Conservation (phyloP, 306 rosid genomes). For the Dicorynia guianensis region DNA sequence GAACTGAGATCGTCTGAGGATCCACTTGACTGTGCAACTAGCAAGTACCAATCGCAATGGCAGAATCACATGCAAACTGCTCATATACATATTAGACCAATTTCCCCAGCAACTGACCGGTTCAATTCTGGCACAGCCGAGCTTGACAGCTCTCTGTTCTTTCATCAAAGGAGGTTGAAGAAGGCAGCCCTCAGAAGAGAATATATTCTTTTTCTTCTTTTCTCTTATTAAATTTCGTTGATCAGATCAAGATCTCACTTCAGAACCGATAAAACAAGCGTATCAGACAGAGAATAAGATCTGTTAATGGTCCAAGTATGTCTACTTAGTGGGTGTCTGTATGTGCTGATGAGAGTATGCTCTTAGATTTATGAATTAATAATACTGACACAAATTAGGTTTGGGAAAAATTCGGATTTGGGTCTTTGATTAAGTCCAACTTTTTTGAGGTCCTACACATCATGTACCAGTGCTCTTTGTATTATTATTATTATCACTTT, state of each 20-base stretch:
- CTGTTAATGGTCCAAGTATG: slow-evolving; percentile 38
- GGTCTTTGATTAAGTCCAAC: too few species aligned
- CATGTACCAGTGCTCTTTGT: too few species aligned
- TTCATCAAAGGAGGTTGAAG: slow-evolving; percentile 13
- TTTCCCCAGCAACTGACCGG: background rate
- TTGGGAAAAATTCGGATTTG: too few species aligned
- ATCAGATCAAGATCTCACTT: slow-evolving; percentile 52
- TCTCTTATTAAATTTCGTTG: background rate
- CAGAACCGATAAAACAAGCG: slow-evolving; percentile 1
- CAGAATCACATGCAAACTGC: slow-evolving; percentile 37
- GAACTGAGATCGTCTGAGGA: slow-evolving; percentile 33
- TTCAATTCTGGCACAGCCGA: slow-evolving; percentile 36
- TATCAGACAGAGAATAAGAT: slow-evolving; percentile 34
- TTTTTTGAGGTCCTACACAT: too few species aligned
- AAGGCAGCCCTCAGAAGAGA: slow-evolving; percentile 15
- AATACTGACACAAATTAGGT: too few species aligned
- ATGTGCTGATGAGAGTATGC: slow-evolving; percentile 7
- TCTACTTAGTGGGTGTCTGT: slow-evolving; percentile 30
- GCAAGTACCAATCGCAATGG: slow-evolving; percentile 9
- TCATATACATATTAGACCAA: slow-evolving; percentile 7
- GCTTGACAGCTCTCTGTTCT: slow-evolving; percentile 39
- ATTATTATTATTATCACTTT: too few species aligned
- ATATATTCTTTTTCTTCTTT: slow-evolving; percentile 16
- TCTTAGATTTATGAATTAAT: background rate
- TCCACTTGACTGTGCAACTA: slow-evolving; percentile 32